Conservation (phyloP, 257 asterid species). For the Handroanthus guayacan region DNA sequence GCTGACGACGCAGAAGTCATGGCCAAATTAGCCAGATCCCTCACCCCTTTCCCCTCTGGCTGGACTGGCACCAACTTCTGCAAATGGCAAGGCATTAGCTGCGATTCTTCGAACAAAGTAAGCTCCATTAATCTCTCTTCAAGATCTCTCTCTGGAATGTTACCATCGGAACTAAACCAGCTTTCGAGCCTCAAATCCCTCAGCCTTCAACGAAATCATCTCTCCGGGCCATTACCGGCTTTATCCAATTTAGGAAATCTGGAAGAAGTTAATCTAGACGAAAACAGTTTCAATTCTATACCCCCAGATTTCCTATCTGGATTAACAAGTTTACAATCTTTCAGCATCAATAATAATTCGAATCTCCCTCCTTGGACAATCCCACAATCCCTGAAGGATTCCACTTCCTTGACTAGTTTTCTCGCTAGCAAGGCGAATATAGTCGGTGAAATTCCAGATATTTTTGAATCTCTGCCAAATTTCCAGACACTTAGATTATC, state of each 20-base stretch:
- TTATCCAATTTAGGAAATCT: slow-evolving; percentile 53
- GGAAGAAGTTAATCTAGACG: slow-evolving; percentile 58
- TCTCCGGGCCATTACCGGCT: slow-evolving; percentile 70
- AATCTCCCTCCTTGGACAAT: slow-evolving; percentile 68
- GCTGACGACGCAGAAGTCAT: slow-evolving; percentile 67
- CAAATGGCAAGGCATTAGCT: slow-evolving; percentile 73
- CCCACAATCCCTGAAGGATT: slow-evolving; percentile 56
- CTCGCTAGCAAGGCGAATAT: slow-evolving; percentile 58
- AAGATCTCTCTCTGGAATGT: slow-evolving; percentile 55
- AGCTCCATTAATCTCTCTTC: slow-evolving; percentile 56
- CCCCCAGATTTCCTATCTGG: slow-evolving; percentile 66
- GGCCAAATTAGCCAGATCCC: slow-evolving; percentile 60
- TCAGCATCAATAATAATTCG: slow-evolving; percentile 62
- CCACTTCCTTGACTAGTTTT: slow-evolving; percentile 51
- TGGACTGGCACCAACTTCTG: slow-evolving; percentile 73
- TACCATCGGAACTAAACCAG: slow-evolving; percentile 60
- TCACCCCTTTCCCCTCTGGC: slow-evolving; percentile 53
- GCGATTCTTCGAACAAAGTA: slow-evolving; percentile 57
- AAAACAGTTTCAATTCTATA: slow-evolving; percentile 62
- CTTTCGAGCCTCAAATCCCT: slow-evolving; percentile 66
- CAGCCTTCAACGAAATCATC: slow-evolving; percentile 56
- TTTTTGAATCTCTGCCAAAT: slow-evolving; percentile 64
- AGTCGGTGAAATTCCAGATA: slow-evolving; percentile 69
- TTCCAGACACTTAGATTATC: slow-evolving; percentile 64
- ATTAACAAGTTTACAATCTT: slow-evolving; percentile 50